Conservation (phyloP, 106 monocot genomes). For the Platanthera guangdongensis region DNA sequence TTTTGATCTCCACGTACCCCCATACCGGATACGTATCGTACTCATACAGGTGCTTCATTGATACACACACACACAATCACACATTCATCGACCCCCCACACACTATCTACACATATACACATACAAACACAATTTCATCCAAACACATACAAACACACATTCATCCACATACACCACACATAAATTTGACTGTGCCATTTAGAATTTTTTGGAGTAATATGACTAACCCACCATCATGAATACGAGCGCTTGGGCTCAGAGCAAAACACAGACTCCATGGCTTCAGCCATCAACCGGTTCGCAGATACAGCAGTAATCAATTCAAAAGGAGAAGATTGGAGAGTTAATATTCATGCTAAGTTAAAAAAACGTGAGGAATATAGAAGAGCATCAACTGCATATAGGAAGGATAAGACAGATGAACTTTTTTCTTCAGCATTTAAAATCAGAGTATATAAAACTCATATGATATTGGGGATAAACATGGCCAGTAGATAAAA, state of each 20-base stretch:
- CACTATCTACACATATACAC: too few relatives aligned
- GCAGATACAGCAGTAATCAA: not conserved
- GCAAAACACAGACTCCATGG: not conserved
- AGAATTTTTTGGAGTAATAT: constrained; percentile 45
- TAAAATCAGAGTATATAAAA: not conserved
- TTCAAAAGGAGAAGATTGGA: not conserved
- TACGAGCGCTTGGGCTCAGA: constrained; percentile 22
- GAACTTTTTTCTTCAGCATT: not conserved
- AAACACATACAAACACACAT: too few relatives aligned
- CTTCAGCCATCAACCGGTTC: constrained; percentile 3
- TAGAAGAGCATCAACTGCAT: not conserved
- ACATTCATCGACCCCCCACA: too few relatives aligned
- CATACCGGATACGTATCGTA: too few relatives aligned
- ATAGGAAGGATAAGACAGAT: not conserved
- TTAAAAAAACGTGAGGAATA: not conserved
- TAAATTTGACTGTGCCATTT: constrained; percentile 13
- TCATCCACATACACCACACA: too few relatives aligned
- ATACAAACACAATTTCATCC: too few relatives aligned
- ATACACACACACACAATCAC: too few relatives aligned
- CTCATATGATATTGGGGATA: too few relatives aligned
- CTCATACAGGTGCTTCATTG: too few relatives aligned
- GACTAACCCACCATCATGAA: constrained; percentile 58
- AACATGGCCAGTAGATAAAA: not conserved
- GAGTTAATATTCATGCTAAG: not conserved
- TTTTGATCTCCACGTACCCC: too few relatives aligned